Base-by-base conservation (phyloP, 2,329 filamentous ascomycete species). In the Claviceps africana region DNA sequence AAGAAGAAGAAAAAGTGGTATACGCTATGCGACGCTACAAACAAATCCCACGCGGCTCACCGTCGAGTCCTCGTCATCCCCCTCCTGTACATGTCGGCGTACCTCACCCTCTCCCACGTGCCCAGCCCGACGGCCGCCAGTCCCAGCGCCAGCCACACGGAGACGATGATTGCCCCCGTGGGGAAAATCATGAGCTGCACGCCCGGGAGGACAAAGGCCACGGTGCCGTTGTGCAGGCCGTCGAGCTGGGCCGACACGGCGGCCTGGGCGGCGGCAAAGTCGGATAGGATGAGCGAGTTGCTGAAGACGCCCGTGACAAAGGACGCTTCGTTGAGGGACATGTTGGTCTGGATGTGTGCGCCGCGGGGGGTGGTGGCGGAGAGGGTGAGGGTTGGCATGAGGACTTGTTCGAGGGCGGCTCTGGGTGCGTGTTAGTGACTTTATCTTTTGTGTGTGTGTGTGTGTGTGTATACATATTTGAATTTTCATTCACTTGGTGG, bases 291-390 rank as follows among this genome's bases (percentile, higher is more conserved):
- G 15, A 77, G 69, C 52, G 77, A 70, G 48, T 75, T 67, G 51
- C 83, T 78, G 66, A 88, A 88, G 59, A 85, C 76, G 50, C 85
- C 85, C 15, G 77, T 78, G 40, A 88, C 76, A 59, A 88, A 89
- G 7, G 78, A 76, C 17, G 85, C 83, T 64, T 87, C 82, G 65
- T 83, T 82, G 54, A 79, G 76, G 10, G 83, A 83, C 49, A 88
- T 77, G 35, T 78, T 81, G 48, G 83, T 83, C 60, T 70, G 75
- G 53, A 86, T 72, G 1, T 67, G 65, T 59, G 71, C 62, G 55
- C 79, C 79, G 15, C 67, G 64, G 30, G 70, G 51, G 58, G 75
- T 78, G 42, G 67, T 70, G n/a, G 75, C 84, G 13, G 77, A 75
- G 47, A 89, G 75, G 17, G 79, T 81, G 54, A 89, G 77, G n/a